Conservation (phyloP, 177 flowering plant species). For the Tripterygium wilfordii region DNA sequence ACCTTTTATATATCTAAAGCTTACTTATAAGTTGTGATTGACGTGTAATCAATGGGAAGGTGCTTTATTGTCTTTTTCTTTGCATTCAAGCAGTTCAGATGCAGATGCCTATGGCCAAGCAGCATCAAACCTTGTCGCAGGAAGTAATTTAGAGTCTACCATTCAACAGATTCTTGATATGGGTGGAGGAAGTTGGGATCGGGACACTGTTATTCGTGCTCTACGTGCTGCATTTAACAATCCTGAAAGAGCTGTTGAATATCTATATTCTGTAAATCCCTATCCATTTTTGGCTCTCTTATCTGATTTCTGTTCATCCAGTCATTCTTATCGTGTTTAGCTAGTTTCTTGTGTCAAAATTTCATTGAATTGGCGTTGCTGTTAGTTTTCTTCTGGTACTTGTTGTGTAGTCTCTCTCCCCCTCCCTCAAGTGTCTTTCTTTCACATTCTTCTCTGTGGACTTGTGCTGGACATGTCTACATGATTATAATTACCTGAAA, state of each 20-base stretch:
- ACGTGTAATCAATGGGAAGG: not conserved
- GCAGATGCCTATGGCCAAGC: slow-evolving; percentile 51
- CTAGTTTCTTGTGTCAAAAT: too few relatives aligned
- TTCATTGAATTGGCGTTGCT: too few relatives aligned
- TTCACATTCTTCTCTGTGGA: not conserved
- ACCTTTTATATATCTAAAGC: not conserved
- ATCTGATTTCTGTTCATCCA: too few relatives aligned
- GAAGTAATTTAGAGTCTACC: slow-evolving; percentile 38
- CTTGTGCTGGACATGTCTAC: too few relatives aligned
- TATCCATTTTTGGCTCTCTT: not conserved
- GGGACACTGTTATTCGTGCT: slow-evolving; percentile 62
- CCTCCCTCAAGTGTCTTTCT: too few relatives aligned
- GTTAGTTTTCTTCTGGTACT: too few relatives aligned
- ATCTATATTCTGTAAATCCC: slow-evolving; percentile 53
- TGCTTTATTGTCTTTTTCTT: not conserved
- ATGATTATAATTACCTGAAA: too few relatives aligned
- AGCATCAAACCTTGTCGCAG: slow-evolving; percentile 65
- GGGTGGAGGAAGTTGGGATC: slow-evolving; percentile 74
- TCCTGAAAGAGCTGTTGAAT: slow-evolving; percentile 71
- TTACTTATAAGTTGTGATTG: not conserved
- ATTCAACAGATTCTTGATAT: slow-evolving; percentile 62
- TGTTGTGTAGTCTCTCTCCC: too few relatives aligned
- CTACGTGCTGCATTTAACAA: slow-evolving; percentile 70
- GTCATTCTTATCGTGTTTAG: not conserved
- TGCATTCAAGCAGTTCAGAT: slow-evolving; percentile 21